These are phyloP conservation scores for Phyllosticta citrichinensis DNA, from an alignment of 2,329 filamentous ascomycete genomes.

Conservation along the genomic window DNA sequence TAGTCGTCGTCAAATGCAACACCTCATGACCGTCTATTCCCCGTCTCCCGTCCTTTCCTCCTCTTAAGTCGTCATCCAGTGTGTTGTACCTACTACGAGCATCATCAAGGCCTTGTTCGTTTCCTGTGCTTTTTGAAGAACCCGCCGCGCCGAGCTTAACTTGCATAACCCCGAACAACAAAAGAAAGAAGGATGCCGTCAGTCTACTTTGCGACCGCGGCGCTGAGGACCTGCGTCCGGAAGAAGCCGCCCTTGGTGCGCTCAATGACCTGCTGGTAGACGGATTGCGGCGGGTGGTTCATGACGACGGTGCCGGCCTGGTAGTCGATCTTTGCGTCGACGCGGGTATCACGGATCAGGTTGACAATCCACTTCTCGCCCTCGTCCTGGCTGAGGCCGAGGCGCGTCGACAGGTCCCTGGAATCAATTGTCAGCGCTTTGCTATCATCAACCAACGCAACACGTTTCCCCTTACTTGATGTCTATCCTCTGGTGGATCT, in stretches of 20 bases:
- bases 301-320: conserved; percentile 97
- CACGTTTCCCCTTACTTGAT: conserved; percentile 57
- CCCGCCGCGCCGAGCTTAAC: neutral
- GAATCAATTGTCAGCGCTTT: neutral
- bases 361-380: conserved; percentile 99
- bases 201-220: conserved; percentile 39
- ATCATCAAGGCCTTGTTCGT: neutral
- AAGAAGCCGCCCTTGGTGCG: conserved; percentile 98
- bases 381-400: conserved; percentile 86
- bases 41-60: too few relatives aligned
- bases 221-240: conserved; percentile 84
- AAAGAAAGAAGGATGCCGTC: neutral
- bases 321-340: conserved; percentile 99
- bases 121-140: neutral
- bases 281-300: conserved; percentile 97
- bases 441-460: neutral
- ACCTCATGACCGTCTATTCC: too few relatives aligned
- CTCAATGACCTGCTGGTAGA: conserved; percentile 99
- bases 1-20: too few relatives aligned
- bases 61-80: too few relatives aligned
- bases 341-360: conserved; percentile 90
- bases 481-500: conserved; percentile 97
- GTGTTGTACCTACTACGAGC: too few relatives aligned
- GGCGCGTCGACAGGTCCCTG: conserved; percentile 77
- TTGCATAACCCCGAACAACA: conserved; percentile 1